These are phyloP conservation scores for Suillus luteus DNA, from an alignment of 768 basidiomycete genomes.

Conservation along the genomic window DNA sequence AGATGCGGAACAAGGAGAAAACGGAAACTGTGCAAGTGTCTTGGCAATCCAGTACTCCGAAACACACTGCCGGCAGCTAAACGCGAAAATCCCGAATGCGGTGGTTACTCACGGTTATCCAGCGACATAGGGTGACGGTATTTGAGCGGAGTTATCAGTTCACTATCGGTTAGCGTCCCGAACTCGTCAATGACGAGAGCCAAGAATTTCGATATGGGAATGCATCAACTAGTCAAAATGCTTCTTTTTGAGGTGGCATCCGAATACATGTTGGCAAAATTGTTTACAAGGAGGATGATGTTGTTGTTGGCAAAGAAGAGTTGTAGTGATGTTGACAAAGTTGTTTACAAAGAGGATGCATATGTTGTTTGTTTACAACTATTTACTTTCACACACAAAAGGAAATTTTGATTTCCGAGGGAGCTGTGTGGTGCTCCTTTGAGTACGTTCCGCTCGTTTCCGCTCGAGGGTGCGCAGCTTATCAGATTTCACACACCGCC, in stretches of 20 bases:
- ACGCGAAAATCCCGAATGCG: slow-evolving; percentile 10
- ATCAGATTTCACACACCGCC: not conserved
- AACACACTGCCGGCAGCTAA: slow-evolving; percentile 11
- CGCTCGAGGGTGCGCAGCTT: too few species aligned
- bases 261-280: too few species aligned
- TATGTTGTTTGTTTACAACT: not conserved
- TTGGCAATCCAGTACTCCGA: slow-evolving; percentile 1
- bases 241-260: not conserved
- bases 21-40: not conserved
- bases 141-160: slow-evolving; percentile 28
- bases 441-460: too few species aligned
- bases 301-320: too few species aligned
- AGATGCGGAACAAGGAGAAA: slow-evolving; percentile 9
- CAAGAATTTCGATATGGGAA: slow-evolving; percentile 1
- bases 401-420: not conserved
- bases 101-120: too few species aligned
- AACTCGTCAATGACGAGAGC: not conserved
- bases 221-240: slow-evolving; percentile 6
- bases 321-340: too few species aligned
- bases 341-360: too few species aligned
- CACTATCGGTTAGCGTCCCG: slow-evolving; percentile 15
- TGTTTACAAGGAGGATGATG: too few species aligned
- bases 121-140: slow-evolving; percentile 11
- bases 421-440: too few species aligned
- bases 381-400: slow-evolving; percentile 12